Conservation (phyloP, 257 asterid genomes). For the Solanum pimpinellifolium region DNA sequence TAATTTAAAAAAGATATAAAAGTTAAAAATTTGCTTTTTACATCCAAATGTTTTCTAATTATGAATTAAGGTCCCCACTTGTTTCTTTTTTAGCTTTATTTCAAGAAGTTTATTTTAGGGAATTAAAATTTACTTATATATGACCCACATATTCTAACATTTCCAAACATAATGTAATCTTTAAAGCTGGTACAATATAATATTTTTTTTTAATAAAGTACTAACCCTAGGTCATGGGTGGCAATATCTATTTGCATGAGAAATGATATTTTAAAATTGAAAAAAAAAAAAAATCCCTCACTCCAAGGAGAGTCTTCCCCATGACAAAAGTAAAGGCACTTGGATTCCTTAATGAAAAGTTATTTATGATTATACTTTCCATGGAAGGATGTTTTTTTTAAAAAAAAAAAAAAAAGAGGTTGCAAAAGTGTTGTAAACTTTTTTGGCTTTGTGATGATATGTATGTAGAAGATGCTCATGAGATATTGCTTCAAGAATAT, state of each 20-base stretch:
- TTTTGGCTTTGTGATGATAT: conserved; percentile 16
- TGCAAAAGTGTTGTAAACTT: conserved; percentile 19
- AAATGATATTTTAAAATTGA: neutral
- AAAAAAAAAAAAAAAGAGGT: neutral
- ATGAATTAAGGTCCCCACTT: conserved; percentile 4
- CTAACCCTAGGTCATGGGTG: neutral
- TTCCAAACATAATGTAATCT: conserved; percentile 16
- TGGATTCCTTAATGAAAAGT: conserved; percentile 46
- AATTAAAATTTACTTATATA: neutral
- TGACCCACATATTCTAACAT: neutral
- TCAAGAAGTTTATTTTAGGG: neutral
- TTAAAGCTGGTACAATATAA: neutral
- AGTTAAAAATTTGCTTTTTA: neutral
- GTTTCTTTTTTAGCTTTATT: neutral
- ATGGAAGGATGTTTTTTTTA: conserved; percentile 15
- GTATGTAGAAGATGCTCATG: conserved; percentile 15
- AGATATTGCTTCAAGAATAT: conserved; percentile 32
- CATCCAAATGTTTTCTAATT: neutral
- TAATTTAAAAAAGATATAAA: neutral
- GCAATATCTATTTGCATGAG: neutral
- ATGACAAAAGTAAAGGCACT: conserved; percentile 44
- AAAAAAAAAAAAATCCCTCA: conserved; percentile 29
- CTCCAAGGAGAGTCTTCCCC: conserved; percentile 57
- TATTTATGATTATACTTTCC: conserved; percentile 54
- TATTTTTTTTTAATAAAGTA: neutral